Conservation (phyloP, 139 green algal genomes). For the Gonium pectorale region DNA sequence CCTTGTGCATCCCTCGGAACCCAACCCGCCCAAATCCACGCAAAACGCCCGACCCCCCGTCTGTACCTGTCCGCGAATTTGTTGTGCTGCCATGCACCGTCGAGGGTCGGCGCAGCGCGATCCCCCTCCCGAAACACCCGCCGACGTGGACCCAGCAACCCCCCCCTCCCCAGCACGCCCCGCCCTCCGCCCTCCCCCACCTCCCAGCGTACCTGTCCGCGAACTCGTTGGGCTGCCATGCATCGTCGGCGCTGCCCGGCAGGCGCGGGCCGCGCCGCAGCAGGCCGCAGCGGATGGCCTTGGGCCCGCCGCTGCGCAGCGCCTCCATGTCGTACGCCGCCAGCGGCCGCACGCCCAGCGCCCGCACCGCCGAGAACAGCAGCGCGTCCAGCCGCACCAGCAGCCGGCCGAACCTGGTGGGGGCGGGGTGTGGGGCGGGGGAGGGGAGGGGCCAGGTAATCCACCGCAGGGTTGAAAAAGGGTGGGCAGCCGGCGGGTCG, state of each 20-base stretch:
- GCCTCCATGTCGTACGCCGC: background rate
- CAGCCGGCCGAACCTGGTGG: constrained; percentile 17
- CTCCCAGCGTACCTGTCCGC: background rate
- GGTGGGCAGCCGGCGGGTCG: background rate
- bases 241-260: background rate
- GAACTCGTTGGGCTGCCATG: background rate
- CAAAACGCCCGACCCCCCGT: no score
- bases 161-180: no score
- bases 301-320: background rate
- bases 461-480: background rate
- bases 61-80: background rate
- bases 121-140: no score
- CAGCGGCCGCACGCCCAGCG: constrained; percentile 4
- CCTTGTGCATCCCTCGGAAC: no score
- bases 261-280: constrained; percentile 20
- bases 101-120: no score
- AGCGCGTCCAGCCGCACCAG: constrained; percentile 32
- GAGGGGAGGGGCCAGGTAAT: background rate
- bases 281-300: constrained; percentile 11
- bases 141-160: no score
- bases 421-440: background rate
- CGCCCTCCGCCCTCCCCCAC: background rate
- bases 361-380: background rate
- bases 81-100: background rate
- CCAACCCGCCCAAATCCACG: no score